Evolutionary conservation across 129 eudicot genomes (phyloP), one percentile per base, ranked within the genome.

Genomic region (Arctium minus): DNA sequence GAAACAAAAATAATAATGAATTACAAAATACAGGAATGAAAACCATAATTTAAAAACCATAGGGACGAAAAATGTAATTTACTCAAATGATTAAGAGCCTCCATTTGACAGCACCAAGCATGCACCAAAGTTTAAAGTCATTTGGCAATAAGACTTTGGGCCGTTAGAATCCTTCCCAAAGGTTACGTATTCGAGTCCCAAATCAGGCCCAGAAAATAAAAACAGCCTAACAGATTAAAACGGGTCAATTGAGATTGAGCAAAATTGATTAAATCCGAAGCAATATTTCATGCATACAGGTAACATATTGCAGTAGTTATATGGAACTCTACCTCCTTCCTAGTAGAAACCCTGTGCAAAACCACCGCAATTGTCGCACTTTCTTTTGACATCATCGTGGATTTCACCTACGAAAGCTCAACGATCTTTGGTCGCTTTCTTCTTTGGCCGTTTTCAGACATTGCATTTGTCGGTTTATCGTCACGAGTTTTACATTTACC

Each of bases 341-440:
- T 10, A 1, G 67, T 56, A n/a, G 29, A n/a, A 17, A 60, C 68
- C 29, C 27, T n/a, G 29, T 60, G 68, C 68, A 60, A n/a, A 60
- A 74, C 75, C 67, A 40, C n/a, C 27, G 74, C 64, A 37, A 60
- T 65, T 42, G 7, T 65, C 85, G 70, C 31, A 15, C 85, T 82
- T 82, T 40, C 80, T 65, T 44, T 75, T 75, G 71, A 13, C 42
- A 8, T 37, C 32, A 2, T 50, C 12, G 11, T 8, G 73, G 35
- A 84, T 85, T 64, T 36, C 22, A 22, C 50, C 74, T 87, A 93
- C 7, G 90, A 62, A 77, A 94, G 97, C 89, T 92, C 98, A 77
- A 94, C 86, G 32, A 94, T 94, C 85, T 88, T 90, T 11, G 92
- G 80, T 67, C 87, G 84, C 80, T 92, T 92, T 50, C 80, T 83